Percentiles rank a stretch among this genome's conserved stretches.
phyloP scores from a whole-genome alignment of 2,329 filamentous ascomycete species.

The Cytospora piceicola region DNA sequence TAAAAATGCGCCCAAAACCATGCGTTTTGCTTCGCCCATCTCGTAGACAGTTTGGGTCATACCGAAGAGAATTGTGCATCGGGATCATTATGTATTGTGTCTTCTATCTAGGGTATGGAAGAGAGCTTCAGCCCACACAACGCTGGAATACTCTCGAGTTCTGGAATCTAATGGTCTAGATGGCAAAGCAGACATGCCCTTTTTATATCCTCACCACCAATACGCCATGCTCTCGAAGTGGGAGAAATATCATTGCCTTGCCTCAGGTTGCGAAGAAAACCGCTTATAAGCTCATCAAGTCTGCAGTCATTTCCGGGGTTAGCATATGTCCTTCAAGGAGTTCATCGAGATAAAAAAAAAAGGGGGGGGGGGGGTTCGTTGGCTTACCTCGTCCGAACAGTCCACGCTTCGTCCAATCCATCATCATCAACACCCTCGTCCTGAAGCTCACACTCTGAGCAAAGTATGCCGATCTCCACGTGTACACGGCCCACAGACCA shows the following conservation, averaged over 20 bases:
- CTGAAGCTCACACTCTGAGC: constrained; percentile 94
- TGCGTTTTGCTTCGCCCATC: not conserved
- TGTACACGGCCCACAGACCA: constrained; percentile 89
- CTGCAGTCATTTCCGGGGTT: constrained; percentile 32
- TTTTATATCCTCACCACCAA: constrained; percentile 14
- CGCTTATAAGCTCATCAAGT: constrained; percentile 43
- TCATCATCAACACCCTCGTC: constrained; percentile 85
- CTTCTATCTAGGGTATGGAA: not conserved
- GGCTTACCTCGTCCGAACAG: constrained; percentile 89
- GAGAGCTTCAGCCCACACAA: not conserved
- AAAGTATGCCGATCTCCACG: constrained; percentile 97
- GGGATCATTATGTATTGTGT: not conserved
- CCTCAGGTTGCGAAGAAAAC: not conserved
- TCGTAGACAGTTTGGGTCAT: not conserved
- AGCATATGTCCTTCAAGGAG: constrained; percentile 9
- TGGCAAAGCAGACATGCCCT: constrained; percentile 3
- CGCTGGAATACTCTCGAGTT: not conserved
- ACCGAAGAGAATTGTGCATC: not conserved
- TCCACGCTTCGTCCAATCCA: constrained; percentile 98
- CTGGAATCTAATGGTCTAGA: not conserved
- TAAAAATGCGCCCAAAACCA: not conserved
- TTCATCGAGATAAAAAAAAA: constrained; percentile 13
- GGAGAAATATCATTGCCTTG: not conserved
- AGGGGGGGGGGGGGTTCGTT: not conserved
- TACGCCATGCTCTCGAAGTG: constrained; percentile 16